Evolutionary conservation across 306 rosid species (phyloP).

Genomic region (Malus domestica): ASM211411v1 NC_041798.1:25484001-25484500

Average conservation of each 20-base stretch:
- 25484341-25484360: conserved; percentile 8
- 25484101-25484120: neutral
- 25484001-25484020: too few species aligned
- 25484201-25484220: too few species aligned
- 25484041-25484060: neutral
- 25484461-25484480: neutral
- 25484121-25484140: too few species aligned
- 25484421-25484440: neutral
- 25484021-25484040: neutral
- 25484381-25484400: neutral
- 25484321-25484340: neutral
- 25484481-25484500: neutral
- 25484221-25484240: too few species aligned
- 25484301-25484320: neutral
- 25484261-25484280: too few species aligned
- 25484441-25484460: neutral
- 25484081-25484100: too few species aligned
- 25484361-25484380: conserved; percentile 55
- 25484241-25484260: too few species aligned
- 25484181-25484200: too few species aligned
- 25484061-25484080: neutral
- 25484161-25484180: too few species aligned
- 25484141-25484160: too few species aligned
- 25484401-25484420: neutral
- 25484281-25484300: neutral